Evolutionary conservation across 345 rosid species (phyloP).

Genomic region (Acer yangbiense): DNA sequence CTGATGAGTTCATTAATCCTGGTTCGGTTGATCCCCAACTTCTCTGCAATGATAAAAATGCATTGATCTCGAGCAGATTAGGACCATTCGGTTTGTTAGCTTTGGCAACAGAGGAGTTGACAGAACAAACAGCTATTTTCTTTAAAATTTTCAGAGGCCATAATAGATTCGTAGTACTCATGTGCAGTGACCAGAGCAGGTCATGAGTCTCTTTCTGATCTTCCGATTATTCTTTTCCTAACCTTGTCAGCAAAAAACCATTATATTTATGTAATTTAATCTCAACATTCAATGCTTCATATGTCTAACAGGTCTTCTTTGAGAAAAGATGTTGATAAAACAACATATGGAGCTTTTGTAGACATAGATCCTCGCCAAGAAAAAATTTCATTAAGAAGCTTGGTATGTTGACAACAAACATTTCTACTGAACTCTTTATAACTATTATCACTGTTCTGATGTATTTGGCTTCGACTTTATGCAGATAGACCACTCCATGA

Average conservation of each 20-base stretch:
- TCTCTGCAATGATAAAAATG: slow-evolving; percentile 39
- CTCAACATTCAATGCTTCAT: slow-evolving; percentile 1
- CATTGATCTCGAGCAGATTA: slow-evolving; percentile 34
- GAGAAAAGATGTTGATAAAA: slow-evolving; percentile 30
- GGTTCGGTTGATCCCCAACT: slow-evolving; percentile 39
- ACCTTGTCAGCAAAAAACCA: not conserved
- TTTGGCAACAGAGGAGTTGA: slow-evolving; percentile 54
- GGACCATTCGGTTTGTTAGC: slow-evolving; percentile 73
- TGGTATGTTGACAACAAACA: slow-evolving; percentile 39
- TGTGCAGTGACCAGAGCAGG: slow-evolving; percentile 67
- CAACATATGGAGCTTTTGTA: slow-evolving; percentile 42
- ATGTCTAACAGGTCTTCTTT: slow-evolving; percentile 49
- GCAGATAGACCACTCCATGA: slow-evolving; percentile 52
- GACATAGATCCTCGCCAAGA: slow-evolving; percentile 45
- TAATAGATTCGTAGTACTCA: slow-evolving; percentile 39
- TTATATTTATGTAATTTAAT: not conserved
- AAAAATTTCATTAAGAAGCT: slow-evolving; percentile 55
- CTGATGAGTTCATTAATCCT: slow-evolving; percentile 38
- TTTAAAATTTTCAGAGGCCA: slow-evolving; percentile 50
- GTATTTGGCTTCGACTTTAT: not conserved
- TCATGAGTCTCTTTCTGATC: slow-evolving; percentile 15
- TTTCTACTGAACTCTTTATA: not conserved
- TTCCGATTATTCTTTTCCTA: not conserved
- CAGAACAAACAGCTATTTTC: slow-evolving; percentile 64
- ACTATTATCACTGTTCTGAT: not conserved